Base-by-base conservation (phyloP, 2,329 filamentous ascomycete genomes). In the Pleochaeta shiraiana region DNA sequence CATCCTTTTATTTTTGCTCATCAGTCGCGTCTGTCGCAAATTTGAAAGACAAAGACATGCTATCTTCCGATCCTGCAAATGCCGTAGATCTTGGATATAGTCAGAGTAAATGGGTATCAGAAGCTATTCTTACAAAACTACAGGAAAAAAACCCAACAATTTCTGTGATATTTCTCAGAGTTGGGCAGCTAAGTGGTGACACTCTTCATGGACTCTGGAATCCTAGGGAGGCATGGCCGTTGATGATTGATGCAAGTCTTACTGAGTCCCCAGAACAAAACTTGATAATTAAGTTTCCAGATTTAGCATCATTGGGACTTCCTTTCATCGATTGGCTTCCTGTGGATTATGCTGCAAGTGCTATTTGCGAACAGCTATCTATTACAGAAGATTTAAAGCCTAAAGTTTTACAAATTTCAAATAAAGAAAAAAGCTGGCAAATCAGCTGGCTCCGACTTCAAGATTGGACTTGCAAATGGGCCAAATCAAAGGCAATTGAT, bases 41-140 rank as follows among this genome's bases (percentile, higher is more conserved):
- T 12, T 68, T 73, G 67, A 37, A 65, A 16, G 59, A 64, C 24
- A 26, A 53, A n/a, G 79, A 83, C 68, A 62, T 62, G 2, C 69
- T 78, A 2, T 73, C 77, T 1, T 63, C 68, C 0, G 69, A 77
- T 30, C 77, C 79, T 0, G 68, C 70, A 2, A 72, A 76, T 39
- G 76, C 79, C 0, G 77, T 77, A 1, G 70, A 74, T 0, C 73
- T 82, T 4, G 82, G 81, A 4, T 84, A 84, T 68, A 77, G 79
- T 1, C 76, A 76, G 31, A 82, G 79, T 0, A 79, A 81, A 72
- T 83, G 81, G 80, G 79, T 83, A 0, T 81, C 80, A 0, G 81
- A 84, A 72, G 74, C 74, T 21, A 77, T 83, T 11, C 68, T 74
- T 0, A 68, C 73, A 5, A 77, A 77, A 3, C 19, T 70, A 71